Conservation (phyloP, 805 yeast genomes). For the Myxozyma sirexii region DNA sequence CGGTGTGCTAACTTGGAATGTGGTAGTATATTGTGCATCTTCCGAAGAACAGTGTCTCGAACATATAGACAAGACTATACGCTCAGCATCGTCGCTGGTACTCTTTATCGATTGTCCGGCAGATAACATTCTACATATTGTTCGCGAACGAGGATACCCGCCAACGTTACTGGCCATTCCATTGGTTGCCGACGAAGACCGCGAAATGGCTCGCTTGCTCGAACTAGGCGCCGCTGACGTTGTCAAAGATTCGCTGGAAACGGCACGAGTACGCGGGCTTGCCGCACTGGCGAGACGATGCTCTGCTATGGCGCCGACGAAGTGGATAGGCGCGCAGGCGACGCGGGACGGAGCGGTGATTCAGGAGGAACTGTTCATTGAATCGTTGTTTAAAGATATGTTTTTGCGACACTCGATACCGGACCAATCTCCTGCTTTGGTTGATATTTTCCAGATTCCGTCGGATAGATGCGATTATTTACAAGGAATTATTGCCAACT, state of each 20-base stretch:
- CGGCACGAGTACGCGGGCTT: conserved; percentile 20
- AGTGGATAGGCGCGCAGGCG: conserved; percentile 11
- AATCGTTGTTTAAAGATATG: conserved; percentile 9
- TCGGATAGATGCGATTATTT: background rate
- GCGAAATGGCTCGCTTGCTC: conserved; percentile 8
- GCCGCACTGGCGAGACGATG: conserved; percentile 9
- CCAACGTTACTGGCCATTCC: conserved; percentile 17
- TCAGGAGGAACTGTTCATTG: conserved; percentile 12
- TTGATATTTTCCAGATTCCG: too few relatives aligned
- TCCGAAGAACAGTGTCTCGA: conserved; percentile 14
- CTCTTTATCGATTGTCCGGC: conserved; percentile 21
- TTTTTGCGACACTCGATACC: conserved; percentile 4
- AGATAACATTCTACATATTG: background rate
- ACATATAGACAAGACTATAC: background rate
- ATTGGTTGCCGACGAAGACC: conserved; percentile 26
- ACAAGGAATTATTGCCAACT: conserved; percentile 14
- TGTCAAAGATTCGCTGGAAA: background rate
- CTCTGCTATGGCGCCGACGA: background rate
- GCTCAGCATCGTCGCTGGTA: conserved; percentile 12
- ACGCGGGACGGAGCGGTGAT: background rate
- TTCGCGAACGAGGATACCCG: background rate
- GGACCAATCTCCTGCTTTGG: background rate
- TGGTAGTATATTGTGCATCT: conserved; percentile 12
- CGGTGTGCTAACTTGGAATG: background rate
- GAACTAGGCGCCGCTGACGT: conserved; percentile 28